Conservation (phyloP, 108 stramenopile genomes). For the Conticribra weissflogii region DNA sequence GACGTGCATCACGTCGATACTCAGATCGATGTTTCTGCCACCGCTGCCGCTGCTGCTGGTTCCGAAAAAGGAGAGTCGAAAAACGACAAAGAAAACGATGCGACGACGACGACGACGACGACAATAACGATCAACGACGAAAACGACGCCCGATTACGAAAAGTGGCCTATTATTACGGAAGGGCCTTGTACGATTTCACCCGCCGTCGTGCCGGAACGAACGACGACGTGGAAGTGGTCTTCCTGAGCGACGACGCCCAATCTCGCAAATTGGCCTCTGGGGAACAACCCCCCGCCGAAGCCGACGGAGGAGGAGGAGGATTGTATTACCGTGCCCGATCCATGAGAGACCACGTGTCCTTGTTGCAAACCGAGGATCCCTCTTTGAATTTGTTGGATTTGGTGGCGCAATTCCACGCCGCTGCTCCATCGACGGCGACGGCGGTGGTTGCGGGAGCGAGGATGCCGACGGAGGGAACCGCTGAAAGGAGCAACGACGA, state of each 20-base stretch:
- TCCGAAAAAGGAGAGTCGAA: conserved; percentile 12
- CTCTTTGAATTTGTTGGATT: conserved; percentile 63
- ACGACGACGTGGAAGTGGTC: conserved; percentile 56
- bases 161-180: conserved; percentile 71
- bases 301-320: conserved; percentile 10
- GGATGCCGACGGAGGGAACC: conserved; percentile 4
- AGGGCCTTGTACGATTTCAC: conserved; percentile 47
- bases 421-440: conserved; percentile 7
- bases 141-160: conserved; percentile 81
- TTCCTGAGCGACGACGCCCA: conserved; percentile 79
- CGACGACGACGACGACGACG: too few relatives aligned
- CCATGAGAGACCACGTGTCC: conserved; percentile 67
- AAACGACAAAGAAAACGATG: too few relatives aligned
- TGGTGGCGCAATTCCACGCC: conserved; percentile 76
- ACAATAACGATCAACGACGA: conserved; percentile 79
- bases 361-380: conserved; percentile 70
- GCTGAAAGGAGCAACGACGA: background rate
- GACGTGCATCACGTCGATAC: conserved; percentile 84
- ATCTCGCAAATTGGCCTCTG: conserved; percentile 55
- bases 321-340: conserved; percentile 37
- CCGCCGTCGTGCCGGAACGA: too few relatives aligned
- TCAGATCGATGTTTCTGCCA: conserved; percentile 25
- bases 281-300: conserved; percentile 27
- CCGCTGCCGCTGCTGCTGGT: conserved; percentile 29
- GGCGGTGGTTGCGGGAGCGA: too few relatives aligned